Percentiles rank a stretch among this genome's conserved stretches.
Conservation (phyloP, 2,329 filamentous ascomycete genomes). For the Ophiocordyceps camponoti-floridani region DNA sequence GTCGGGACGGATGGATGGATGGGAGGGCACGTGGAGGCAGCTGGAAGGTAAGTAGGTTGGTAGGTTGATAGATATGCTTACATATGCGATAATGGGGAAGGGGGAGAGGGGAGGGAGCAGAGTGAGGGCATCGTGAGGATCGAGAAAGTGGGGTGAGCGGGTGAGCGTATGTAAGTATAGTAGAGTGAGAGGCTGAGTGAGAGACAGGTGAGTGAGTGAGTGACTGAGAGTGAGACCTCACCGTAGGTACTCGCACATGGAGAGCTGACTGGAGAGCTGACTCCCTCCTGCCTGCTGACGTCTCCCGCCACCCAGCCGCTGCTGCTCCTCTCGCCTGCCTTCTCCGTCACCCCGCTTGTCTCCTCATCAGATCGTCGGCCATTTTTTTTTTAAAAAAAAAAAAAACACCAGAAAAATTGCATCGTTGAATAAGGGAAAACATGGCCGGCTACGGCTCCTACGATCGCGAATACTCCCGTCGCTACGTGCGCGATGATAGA, state of each 20-base stretch:
- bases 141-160: no score
- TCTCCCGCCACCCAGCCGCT: neutral
- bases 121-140: no score
- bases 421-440: neutral
- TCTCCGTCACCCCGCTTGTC: neutral
- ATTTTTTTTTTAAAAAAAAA: neutral
- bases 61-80: no score
- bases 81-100: no score
- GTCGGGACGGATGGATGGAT: no score
- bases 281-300: neutral
- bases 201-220: neutral
- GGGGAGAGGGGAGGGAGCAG: no score
- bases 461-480: slow-evolving; percentile 30
- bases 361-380: neutral
- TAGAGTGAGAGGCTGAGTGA: no score
- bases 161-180: no score
- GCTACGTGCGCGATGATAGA: slow-evolving; percentile 33
- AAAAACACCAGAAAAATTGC: neutral
- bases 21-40: no score
- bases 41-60: no score
- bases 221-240: neutral
- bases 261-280: neutral
- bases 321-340: neutral
- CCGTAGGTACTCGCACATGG: neutral
- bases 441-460: slow-evolving; percentile 36